Evolutionary conservation across 2,329 filamentous ascomycete genomes (phyloP).

Genomic region (Botrytis byssoidea): DNA sequence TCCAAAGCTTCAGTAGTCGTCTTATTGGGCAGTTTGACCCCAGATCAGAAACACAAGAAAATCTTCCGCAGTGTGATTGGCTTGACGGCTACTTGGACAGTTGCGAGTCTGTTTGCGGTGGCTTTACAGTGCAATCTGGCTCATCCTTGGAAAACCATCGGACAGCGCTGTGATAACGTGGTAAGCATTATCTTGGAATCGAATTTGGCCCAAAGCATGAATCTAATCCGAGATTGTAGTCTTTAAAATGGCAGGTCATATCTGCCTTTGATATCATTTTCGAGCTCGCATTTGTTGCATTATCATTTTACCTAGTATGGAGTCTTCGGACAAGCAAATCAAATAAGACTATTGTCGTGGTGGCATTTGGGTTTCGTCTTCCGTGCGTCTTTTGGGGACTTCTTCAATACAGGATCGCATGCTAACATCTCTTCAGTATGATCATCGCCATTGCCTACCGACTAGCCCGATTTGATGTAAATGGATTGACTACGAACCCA

Average conservation of each 20-base stretch:
- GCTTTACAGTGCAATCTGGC: constrained; percentile 44
- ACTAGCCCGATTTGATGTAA: constrained; percentile 40
- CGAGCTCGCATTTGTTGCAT: constrained; percentile 42
- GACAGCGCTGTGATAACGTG: constrained; percentile 33
- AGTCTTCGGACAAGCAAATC: constrained; percentile 41
- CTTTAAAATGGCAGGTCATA: constrained; percentile 43
- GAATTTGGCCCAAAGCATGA: background rate
- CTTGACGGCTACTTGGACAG: constrained; percentile 41
- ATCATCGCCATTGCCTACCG: constrained; percentile 43
- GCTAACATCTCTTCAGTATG: constrained; percentile 37
- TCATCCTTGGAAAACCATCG: constrained; percentile 42
- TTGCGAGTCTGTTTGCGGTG: constrained; percentile 44
- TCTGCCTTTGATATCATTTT: constrained; percentile 44
- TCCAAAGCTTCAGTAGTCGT: constrained; percentile 46
- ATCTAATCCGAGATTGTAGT: constrained; percentile 30
- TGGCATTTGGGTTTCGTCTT: constrained; percentile 44
- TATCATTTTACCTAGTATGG: constrained; percentile 42
- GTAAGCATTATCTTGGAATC: constrained; percentile 3
- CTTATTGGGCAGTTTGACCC: constrained; percentile 47
- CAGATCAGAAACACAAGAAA: constrained; percentile 43
- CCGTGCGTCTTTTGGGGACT: constrained; percentile 35
- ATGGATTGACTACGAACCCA: constrained; percentile 40
- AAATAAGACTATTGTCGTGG: constrained; percentile 43
- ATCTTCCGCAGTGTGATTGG: constrained; percentile 34
- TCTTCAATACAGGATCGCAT: background rate